A percentile compares a stretch with the other conserved stretches of the same genome.
Conservation (phyloP, 129 eudicot species). For the Pittosporum tobira region DNA sequence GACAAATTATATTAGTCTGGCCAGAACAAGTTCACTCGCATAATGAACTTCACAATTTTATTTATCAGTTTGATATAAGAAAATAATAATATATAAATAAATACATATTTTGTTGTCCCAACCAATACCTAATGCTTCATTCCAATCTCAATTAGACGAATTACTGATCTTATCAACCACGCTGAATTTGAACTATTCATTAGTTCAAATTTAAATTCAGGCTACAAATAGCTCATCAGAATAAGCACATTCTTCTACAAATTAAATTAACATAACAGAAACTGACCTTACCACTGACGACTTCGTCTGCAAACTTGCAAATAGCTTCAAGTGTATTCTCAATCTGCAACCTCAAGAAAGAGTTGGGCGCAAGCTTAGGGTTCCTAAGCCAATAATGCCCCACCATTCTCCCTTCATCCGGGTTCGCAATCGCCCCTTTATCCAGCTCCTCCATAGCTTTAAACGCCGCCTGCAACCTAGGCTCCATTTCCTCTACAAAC, state of each 20-base stretch:
- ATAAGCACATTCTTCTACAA: background rate
- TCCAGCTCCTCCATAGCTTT: conserved; percentile 73
- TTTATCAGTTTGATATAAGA: no score
- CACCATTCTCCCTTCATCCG: conserved; percentile 96
- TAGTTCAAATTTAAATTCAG: background rate
- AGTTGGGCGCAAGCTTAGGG: conserved; percentile 60
- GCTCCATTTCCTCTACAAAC: conserved; percentile 77
- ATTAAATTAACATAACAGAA: background rate
- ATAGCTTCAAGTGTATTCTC: conserved; percentile 63
- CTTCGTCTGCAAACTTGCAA: conserved; percentile 48
- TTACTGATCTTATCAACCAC: background rate
- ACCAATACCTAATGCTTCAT: no score
- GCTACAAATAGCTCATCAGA: background rate
- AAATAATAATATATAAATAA: no score
- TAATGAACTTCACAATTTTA: background rate
- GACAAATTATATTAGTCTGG: background rate
- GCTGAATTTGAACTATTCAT: background rate
- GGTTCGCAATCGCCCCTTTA: conserved; percentile 86
- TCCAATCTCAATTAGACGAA: no score
- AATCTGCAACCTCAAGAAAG: conserved; percentile 62
- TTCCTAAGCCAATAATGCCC: conserved; percentile 92
- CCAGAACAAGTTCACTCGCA: background rate
- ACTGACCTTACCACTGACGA: conserved; percentile 74
- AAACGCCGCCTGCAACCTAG: conserved; percentile 56
- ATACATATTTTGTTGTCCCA: no score